Evolutionary conservation across 768 basidiomycete species (phyloP).

Genomic region (Lentinula sp.): DNA sequence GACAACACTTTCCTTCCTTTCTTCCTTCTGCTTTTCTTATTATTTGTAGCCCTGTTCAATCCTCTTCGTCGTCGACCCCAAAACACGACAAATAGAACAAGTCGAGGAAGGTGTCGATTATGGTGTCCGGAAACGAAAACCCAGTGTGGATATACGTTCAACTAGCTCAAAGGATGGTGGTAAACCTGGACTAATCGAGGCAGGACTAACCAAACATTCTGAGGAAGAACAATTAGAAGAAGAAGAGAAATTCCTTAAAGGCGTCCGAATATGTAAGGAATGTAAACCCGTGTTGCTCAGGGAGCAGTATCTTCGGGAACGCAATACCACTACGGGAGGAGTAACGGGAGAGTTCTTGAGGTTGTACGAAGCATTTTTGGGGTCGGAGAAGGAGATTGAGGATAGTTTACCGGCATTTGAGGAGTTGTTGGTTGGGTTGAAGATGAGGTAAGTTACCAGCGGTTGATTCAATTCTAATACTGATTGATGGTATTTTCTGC

Average conservation of each 20-base stretch:
- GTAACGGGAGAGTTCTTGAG: constrained; percentile 35
- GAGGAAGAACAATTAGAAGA: constrained; percentile 15
- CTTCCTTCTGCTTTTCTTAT: neutral
- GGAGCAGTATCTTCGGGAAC: constrained; percentile 74
- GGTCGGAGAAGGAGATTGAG: constrained; percentile 86
- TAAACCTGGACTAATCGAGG: too few relatives aligned
- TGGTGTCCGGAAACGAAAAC: constrained; percentile 54
- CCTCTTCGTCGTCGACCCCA: constrained; percentile 80
- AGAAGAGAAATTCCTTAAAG: constrained; percentile 82
- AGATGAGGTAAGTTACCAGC: constrained; percentile 30
- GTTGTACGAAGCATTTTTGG: constrained; percentile 72
- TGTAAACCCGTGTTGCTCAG: constrained; percentile 77
- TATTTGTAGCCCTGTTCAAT: constrained; percentile 52
- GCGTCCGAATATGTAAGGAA: constrained; percentile 80
- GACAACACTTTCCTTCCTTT: neutral
- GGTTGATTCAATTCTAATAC: neutral
- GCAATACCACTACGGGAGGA: constrained; percentile 35
- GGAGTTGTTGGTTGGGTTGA: constrained; percentile 70
- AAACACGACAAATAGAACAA: constrained; percentile 74
- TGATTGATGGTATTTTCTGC: neutral
- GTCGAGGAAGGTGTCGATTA: constrained; percentile 81
- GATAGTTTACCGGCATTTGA: constrained; percentile 83
- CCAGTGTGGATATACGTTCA: constrained; percentile 9
- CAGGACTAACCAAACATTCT: too few relatives aligned
- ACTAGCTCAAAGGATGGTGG: neutral